Percentiles rank a stretch among this genome's conserved stretches.
These are phyloP conservation scores for Ophiostoma sp. DNA, from an alignment of 2,329 filamentous ascomycete species.

Conservation along the genomic window DNA sequence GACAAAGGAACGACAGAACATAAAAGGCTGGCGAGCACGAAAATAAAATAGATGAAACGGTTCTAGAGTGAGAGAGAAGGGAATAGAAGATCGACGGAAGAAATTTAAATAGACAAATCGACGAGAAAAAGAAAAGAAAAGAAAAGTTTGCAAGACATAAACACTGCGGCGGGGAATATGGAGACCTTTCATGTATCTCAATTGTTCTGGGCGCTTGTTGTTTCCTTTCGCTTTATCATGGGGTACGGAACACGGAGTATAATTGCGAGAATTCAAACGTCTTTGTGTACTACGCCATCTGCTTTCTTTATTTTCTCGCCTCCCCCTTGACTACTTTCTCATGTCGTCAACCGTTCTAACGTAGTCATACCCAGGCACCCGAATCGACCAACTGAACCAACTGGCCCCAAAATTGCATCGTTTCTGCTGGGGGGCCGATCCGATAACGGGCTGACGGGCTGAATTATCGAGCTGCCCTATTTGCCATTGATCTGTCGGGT, in stretches of 20 bases:
- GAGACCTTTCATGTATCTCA: not conserved
- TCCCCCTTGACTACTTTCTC: not conserved
- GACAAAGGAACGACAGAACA: not conserved
- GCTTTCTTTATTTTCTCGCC: not conserved
- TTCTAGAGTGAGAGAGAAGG: not conserved
- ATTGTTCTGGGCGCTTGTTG: not conserved
- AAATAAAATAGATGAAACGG: not conserved
- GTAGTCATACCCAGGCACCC: not conserved
- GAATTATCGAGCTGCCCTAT: constrained; percentile 12
- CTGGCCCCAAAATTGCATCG: not conserved
- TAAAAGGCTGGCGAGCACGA: not conserved
- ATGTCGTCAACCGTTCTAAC: not conserved
- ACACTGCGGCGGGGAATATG: not conserved
- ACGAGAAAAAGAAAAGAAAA: not conserved
- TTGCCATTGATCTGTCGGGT: not conserved
- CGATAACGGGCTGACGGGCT: not conserved
- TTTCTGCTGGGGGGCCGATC: constrained; percentile 6
- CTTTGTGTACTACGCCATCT: not conserved
- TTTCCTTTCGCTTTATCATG: not conserved
- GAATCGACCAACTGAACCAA: not conserved
- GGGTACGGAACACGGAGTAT: not conserved
- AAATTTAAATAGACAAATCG: not conserved
- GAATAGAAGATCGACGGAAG: not conserved
- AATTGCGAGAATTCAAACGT: constrained; percentile 7
- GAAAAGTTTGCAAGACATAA: not conserved